Evolutionary conservation across 495 filamentous ascomycete species (phyloP).

Genomic region (Evansstolkia leycettana): DNA sequence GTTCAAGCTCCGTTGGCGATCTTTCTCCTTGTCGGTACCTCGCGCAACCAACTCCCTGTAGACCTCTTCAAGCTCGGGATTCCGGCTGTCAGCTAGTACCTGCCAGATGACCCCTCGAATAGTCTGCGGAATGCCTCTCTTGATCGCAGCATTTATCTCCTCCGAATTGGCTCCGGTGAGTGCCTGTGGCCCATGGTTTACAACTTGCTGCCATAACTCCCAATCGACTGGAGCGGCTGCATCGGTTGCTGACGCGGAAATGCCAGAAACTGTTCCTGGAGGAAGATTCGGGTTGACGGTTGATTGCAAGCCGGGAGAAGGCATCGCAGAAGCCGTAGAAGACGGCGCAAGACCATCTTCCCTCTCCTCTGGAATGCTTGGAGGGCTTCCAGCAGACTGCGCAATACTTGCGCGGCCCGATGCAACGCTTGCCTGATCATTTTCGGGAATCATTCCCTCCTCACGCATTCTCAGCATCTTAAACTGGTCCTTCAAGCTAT

Average conservation of each 20-base stretch:
- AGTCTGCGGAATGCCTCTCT: conserved; percentile 84
- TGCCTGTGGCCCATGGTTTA: conserved; percentile 82
- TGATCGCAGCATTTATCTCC: conserved; percentile 81
- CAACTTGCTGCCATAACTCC: conserved; percentile 95
- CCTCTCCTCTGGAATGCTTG: conserved; percentile 41
- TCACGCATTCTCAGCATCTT: conserved; percentile 71
- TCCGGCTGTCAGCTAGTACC: conserved; percentile 86
- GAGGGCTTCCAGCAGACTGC: conserved; percentile 41
- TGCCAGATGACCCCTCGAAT: conserved; percentile 98
- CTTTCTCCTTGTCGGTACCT: conserved; percentile 69
- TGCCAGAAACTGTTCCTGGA: conserved; percentile 71
- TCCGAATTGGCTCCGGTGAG: conserved; percentile 74
- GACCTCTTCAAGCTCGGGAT: conserved; percentile 74
- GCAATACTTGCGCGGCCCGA: conserved; percentile 34
- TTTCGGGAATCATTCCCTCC: conserved; percentile 48
- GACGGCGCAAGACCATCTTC: conserved; percentile 28
- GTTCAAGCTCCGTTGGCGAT: conserved; percentile 38
- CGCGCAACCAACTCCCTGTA: conserved; percentile 73
- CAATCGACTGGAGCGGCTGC: conserved; percentile 67
- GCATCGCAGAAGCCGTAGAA: conserved; percentile 33
- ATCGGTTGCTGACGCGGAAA: conserved; percentile 55
- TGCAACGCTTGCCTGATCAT: conserved; percentile 21
- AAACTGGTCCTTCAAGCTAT: conserved; percentile 75
- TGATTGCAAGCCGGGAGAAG: conserved; percentile 35
- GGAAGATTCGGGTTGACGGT: conserved; percentile 50